phyloP scores from a whole-genome alignment of 2,329 filamentous ascomycete species.

The Alternaria sp. region DNA sequence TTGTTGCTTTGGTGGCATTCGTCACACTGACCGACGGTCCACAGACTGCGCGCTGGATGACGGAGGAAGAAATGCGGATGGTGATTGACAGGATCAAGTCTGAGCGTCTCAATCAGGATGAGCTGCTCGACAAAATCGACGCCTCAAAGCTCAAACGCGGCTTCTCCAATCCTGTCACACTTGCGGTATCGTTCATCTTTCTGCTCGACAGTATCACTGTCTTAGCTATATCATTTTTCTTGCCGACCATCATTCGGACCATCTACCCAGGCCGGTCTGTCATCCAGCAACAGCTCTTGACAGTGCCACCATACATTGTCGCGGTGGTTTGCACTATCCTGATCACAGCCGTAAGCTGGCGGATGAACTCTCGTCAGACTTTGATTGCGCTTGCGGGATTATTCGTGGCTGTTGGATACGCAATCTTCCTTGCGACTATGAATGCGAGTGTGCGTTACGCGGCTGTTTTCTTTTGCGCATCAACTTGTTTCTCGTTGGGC shows the following conservation, averaged over 20 bases:
- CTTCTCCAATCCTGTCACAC: conserved; percentile 68
- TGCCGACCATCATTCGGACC: conserved; percentile 71
- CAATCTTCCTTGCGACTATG: conserved; percentile 69
- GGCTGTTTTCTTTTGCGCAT: conserved; percentile 71
- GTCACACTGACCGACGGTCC: conserved; percentile 72
- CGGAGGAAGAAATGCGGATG: conserved; percentile 67
- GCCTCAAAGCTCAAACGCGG: conserved; percentile 66
- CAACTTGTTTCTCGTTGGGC: conserved; percentile 67
- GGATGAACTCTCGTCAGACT: conserved; percentile 64
- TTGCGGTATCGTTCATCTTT: conserved; percentile 65
- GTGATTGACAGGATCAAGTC: conserved; percentile 71
- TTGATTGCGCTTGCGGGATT: conserved; percentile 67
- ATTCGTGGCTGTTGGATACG: conserved; percentile 71
- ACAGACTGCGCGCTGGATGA: conserved; percentile 70
- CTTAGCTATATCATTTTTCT: conserved; percentile 72
- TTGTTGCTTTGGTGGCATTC: conserved; percentile 65
- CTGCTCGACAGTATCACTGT: conserved; percentile 72
- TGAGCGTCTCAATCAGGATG: conserved; percentile 67
- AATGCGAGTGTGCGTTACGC: conserved; percentile 64
- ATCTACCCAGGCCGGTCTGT: conserved; percentile 67
- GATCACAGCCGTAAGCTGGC: conserved; percentile 67
- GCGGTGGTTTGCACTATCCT: conserved; percentile 70
- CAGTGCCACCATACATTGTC: conserved; percentile 72
- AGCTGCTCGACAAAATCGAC: conserved; percentile 69
- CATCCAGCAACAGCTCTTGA: conserved; percentile 70